Base-by-base conservation (phyloP, 805 yeast genomes). In the Ogataea pignaliae region DNA sequence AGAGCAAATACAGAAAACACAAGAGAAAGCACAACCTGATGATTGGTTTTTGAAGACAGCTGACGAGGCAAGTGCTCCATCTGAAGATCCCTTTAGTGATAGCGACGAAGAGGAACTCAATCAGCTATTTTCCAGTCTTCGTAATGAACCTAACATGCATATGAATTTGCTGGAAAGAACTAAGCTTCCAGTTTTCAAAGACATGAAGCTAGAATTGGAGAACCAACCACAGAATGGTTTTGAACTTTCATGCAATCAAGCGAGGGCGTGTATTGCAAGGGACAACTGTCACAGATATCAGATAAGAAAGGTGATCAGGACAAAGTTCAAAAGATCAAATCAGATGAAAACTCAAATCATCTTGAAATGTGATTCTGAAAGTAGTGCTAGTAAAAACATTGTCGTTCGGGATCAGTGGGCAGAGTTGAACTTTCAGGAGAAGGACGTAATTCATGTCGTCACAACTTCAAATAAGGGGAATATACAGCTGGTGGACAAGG, bases 361-460 rank as follows among this genome's bases (percentile, higher is more conserved):
- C 5, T 43, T 85, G n/a, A 69, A 73, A 5, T 86, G 83, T 28
- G 50, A 63, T 3, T 73, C 76, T 50, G 59, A 57, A 0, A 51
- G 64, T 3, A 69, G 65, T 0, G 37, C 45, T 0, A 42, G 37
- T 2, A 57, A 61, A 3, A 76, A 74, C 32, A 56, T 85, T 0
- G 65, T 83, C 2, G 68, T 85, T 0, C 60, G 91, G 42, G 88
- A 80, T 33, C 80, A 81, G 26, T 82, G 86, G 76, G 65, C 72
- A 1, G 68, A 69, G 7, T 60, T 85, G 5, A 73, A 72, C 1
- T 68, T 75, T 33, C 64, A 70, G 36, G 57, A 57, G 1, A 73
- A 72, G 6, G 90, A 85, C 57, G 70, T 85, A 0, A 69, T 85
- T 14, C 87, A 85, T 60, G 63, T 85, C 5, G 69, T 85, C 10